These are phyloP conservation scores for Pueraria montana DNA, from an alignment of 306 rosid genomes.

Conservation along the genomic window DNA sequence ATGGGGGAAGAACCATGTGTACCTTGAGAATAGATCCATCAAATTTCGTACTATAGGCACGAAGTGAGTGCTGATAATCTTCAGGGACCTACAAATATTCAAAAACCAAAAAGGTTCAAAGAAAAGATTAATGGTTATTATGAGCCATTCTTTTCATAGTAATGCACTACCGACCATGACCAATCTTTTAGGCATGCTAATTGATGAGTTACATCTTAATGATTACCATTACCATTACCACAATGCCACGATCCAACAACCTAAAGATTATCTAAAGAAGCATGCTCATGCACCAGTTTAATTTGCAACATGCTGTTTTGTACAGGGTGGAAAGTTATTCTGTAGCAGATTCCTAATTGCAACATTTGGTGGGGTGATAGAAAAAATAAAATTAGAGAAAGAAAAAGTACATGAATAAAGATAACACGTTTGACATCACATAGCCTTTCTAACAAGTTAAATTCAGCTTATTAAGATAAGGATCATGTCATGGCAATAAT, in stretches of 20 bases:
- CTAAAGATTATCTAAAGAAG: background rate
- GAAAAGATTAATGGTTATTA: background rate
- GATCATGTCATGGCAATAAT: background rate
- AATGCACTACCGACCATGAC: background rate
- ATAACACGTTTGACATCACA: constrained; percentile 13
- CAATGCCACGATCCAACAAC: background rate
- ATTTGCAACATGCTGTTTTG: constrained; percentile 18
- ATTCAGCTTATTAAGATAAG: background rate
- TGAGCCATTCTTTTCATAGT: constrained; percentile 25
- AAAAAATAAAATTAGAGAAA: background rate
- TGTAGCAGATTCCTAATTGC: constrained; percentile 20
- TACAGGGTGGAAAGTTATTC: constrained; percentile 37
- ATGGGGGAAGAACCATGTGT: constrained; percentile 35
- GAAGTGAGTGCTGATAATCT: constrained; percentile 56
- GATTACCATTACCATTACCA: background rate
- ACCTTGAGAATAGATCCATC: constrained; percentile 86
- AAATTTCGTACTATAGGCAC: constrained; percentile 60
- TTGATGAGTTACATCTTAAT: background rate
- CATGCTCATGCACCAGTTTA: background rate
- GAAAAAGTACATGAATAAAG: constrained; percentile 33
- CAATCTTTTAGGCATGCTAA: constrained; percentile 18
- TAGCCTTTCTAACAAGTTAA: constrained; percentile 25
- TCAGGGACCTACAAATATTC: constrained; percentile 64
- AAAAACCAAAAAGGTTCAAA: background rate
- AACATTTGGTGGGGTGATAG: constrained; percentile 26